These are phyloP conservation scores for Daldinia eschscholtzii DNA, from an alignment of 2,329 filamentous ascomycete genomes.

Conservation along the genomic window DNA sequence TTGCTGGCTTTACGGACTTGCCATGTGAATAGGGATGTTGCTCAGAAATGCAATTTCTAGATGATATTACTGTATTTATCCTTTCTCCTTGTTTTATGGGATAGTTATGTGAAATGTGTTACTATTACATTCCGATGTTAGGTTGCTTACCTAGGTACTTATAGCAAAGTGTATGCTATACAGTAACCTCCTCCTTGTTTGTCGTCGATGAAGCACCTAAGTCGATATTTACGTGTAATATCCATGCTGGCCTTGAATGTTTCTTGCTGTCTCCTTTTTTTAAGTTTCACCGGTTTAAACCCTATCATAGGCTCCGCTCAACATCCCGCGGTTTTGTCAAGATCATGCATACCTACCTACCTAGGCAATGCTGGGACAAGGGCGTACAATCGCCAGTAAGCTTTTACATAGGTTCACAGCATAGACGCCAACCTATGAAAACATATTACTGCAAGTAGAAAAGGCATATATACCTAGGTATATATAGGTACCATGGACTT, in stretches of 20 bases:
- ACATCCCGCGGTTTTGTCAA: slow-evolving; percentile 2
- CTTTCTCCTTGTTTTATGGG: slow-evolving; percentile 10
- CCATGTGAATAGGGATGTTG: slow-evolving; percentile 26
- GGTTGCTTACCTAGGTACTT: neutral
- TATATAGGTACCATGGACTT: neutral
- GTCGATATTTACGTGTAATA: neutral
- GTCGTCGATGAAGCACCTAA: neutral
- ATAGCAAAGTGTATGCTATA: neutral
- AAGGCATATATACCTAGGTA: slow-evolving; percentile 6
- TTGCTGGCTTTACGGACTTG: neutral
- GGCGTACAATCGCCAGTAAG: slow-evolving; percentile 20
- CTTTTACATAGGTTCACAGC: slow-evolving; percentile 25
- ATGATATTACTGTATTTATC: slow-evolving; percentile 12
- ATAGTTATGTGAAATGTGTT: neutral
- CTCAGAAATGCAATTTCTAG: slow-evolving; percentile 37
- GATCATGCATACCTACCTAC: neutral
- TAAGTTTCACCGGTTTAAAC: slow-evolving; percentile 8
- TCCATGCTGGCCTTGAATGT: slow-evolving; percentile 1
- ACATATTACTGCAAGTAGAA: slow-evolving; percentile 14
- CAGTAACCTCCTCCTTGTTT: neutral
- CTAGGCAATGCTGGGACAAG: neutral
- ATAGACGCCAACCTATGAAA: slow-evolving; percentile 37
- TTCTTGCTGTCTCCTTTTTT: slow-evolving; percentile 10
- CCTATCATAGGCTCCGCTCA: slow-evolving; percentile 9
- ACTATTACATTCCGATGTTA: slow-evolving; percentile 12